These are phyloP conservation scores for Thalassiosira pacifica DNA, from an alignment of 352 stramenopile species.

Conservation along the genomic window DNA sequence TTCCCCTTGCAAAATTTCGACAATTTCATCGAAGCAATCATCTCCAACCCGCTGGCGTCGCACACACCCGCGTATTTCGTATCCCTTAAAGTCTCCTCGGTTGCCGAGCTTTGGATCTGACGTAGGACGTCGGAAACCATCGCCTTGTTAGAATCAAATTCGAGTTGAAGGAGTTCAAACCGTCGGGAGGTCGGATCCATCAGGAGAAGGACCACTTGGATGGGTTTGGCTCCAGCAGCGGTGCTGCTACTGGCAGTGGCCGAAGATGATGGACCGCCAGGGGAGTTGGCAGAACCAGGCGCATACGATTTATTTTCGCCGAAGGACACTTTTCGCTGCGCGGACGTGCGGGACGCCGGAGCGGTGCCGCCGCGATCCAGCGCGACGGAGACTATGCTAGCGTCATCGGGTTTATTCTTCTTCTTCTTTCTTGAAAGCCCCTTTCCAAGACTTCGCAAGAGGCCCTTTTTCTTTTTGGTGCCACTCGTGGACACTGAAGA, in stretches of 20 bases:
- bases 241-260: neutral
- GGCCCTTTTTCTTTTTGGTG: constrained; percentile 46
- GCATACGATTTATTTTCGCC: no score
- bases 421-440: constrained; percentile 37
- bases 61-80: constrained; percentile 71
- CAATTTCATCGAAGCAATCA: constrained; percentile 62
- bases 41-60: constrained; percentile 62
- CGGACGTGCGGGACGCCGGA: neutral
- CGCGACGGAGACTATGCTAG: constrained; percentile 13
- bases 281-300: no score
- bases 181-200: constrained; percentile 79
- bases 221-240: constrained; percentile 24
- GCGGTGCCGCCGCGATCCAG: neutral
- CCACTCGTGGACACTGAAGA: constrained; percentile 19
- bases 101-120: constrained; percentile 77
- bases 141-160: constrained; percentile 83
- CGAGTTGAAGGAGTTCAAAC: constrained; percentile 86
- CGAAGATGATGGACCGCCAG: neutral
- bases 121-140: constrained; percentile 73
- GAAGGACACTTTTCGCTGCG: neutral
- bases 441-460: constrained; percentile 39
- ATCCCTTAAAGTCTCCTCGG: constrained; percentile 69
- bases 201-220: constrained; percentile 80
- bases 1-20: constrained; percentile 71
- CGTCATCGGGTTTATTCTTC: constrained; percentile 34